Base-by-base conservation (phyloP, 352 stramenopile genomes). In the Globisporangium spiculum region DNA sequence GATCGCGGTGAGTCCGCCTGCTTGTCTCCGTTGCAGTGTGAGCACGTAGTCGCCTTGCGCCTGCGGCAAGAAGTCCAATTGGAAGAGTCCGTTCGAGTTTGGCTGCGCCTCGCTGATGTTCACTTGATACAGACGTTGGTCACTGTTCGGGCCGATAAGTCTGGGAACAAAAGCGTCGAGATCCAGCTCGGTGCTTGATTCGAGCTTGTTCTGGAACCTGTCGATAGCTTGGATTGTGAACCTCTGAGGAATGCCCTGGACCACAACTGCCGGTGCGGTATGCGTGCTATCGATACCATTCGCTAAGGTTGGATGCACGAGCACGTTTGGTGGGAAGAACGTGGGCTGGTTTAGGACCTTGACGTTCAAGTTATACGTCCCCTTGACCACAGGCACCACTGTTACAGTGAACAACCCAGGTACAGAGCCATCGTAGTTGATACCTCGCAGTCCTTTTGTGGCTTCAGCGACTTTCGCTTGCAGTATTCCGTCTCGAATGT, bases 171-270 rank as follows among this genome's bases (percentile, higher is more conserved):
- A 93, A 0, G 71, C 87, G 0, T 74, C 38, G 4, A 67, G 69
- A 18, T 71, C 64, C 10, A 96, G 58, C 54, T 93, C 86, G 0
- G 84, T 92, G 36, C 77, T 92, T 0, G 74, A 89, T 32, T 96
- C 87, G 9, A 99, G 77, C 36, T 79, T 74, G 73, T 99, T 99
- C 6, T 86, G 82, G 68, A 98, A 99, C 3, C 75, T 71, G 72
- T 99, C 96, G 36, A 95, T 88, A 16, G 89, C 78, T 66, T 98
- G 89, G 2, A 99, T 74, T 10, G 73, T 79, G 72, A 98, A 98
- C 34, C 64, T 69, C 54, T 93, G 88, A 24, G 67, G 54, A 2
- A 83, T 75, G 22, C 95, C 84, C 83, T 95, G 88, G 0, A 84
- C 92, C 0, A 94, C 93, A 30, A 98, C 79, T 7, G 84, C 61